Evolutionary conservation across 2,329 filamentous ascomycete genomes (phyloP).

Genomic region (Onygenales sp.): DNA sequence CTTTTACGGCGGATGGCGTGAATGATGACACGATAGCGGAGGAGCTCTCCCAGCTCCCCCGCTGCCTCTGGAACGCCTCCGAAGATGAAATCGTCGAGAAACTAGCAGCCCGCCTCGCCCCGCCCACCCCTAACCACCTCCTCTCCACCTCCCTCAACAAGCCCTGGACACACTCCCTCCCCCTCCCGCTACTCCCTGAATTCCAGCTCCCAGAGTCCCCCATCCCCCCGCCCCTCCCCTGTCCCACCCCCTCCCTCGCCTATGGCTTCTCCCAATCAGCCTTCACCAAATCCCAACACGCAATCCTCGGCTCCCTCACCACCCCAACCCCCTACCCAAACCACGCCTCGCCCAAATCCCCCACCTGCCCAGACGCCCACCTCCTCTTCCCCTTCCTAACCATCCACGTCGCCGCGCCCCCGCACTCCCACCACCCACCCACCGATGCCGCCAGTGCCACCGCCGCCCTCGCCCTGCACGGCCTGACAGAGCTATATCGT

Average conservation of each 20-base stretch:
- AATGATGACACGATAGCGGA: background rate
- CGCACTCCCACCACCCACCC: background rate
- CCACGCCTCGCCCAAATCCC: background rate
- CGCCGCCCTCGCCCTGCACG: background rate
- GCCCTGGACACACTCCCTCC: background rate
- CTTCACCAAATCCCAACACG: background rate
- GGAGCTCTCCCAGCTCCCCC: background rate
- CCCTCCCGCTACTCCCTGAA: background rate
- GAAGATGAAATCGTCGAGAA: background rate
- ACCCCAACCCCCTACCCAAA: background rate
- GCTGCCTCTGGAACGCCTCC: background rate
- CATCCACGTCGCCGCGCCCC: background rate
- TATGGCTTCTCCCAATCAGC: background rate
- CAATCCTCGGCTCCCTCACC: background rate
- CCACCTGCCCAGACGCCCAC: background rate
- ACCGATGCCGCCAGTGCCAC: background rate
- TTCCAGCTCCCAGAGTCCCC: constrained; percentile 1
- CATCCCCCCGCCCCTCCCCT: background rate
- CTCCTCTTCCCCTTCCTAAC: constrained; percentile 1
- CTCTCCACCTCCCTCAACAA: background rate
- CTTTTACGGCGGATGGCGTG: background rate
- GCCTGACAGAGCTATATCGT: background rate
- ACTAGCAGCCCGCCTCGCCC: background rate
- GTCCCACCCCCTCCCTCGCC: background rate
- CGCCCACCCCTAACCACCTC: background rate